A percentile compares a stretch with the other conserved stretches of the same genome.
These are phyloP conservation scores for Hypoxylon cercidicola DNA, from an alignment of 495 filamentous ascomycete species.

Conservation along the genomic window DNA sequence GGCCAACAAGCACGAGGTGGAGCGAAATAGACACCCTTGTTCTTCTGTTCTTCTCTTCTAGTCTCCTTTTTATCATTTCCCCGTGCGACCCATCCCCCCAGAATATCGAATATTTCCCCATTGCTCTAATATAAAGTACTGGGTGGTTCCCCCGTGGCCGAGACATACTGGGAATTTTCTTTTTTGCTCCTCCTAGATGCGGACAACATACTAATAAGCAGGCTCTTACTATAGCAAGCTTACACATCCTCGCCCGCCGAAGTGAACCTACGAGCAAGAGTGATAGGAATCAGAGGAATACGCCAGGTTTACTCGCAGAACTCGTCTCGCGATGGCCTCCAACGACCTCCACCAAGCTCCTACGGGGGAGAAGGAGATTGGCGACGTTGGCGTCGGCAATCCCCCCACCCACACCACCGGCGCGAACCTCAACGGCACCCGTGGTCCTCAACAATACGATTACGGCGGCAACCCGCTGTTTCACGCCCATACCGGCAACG, in stretches of 20 bases:
- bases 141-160: conserved; percentile 5
- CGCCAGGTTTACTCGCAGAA: conserved; percentile 1
- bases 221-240: conserved; percentile 20
- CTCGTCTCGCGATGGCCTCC: conserved; percentile 37
- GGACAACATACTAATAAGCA: conserved; percentile 17
- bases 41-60: no score
- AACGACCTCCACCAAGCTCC: conserved; percentile 30
- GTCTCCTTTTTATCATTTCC: conserved; percentile 13
- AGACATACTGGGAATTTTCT: not conserved
- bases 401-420: conserved; percentile 28
- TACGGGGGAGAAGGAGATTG: conserved; percentile 48
- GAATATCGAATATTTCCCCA: conserved; percentile 7
- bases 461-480: conserved; percentile 76
- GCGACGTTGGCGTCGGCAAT: conserved; percentile 10
- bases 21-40: conserved; percentile 6
- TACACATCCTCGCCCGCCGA: not conserved
- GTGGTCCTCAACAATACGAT: conserved; percentile 50
- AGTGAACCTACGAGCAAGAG: not conserved
- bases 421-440: conserved; percentile 43
- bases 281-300: conserved; percentile 1
- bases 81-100: conserved; percentile 22
- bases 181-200: conserved; percentile 16
- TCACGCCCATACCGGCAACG: conserved; percentile 71
- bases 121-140: conserved; percentile 24
- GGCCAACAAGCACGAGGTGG: conserved; percentile 12